Percentiles rank a stretch among this genome's conserved stretches.
phyloP scores from a whole-genome alignment of 768 basidiomycete genomes.

The Phanerodontia chrysosporium region DNA sequence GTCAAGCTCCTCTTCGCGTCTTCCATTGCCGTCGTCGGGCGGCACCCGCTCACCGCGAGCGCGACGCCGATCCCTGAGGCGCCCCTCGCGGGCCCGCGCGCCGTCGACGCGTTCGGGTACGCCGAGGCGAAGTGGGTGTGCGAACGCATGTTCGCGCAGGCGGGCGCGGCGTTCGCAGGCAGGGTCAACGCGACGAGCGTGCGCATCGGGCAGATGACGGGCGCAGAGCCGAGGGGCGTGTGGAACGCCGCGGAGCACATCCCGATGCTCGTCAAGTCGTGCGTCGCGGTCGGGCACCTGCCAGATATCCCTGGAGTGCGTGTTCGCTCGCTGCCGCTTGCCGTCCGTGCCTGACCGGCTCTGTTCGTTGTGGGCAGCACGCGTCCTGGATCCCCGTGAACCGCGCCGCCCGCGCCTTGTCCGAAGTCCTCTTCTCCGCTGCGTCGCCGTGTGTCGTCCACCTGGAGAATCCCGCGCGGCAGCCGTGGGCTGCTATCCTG shows the following conservation, averaged over 20 bases:
- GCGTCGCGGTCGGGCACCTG: constrained; percentile 6
- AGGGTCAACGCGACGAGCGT: constrained; percentile 20
- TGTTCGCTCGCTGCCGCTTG: background rate
- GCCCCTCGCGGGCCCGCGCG: constrained; percentile 3
- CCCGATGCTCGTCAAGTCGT: constrained; percentile 28
- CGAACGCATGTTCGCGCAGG: constrained; percentile 19
- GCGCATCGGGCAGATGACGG: constrained; percentile 33
- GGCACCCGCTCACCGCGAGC: background rate
- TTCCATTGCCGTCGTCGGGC: constrained; percentile 20
- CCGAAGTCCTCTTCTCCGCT: constrained; percentile 18
- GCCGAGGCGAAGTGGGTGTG: constrained; percentile 30
- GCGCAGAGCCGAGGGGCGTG: constrained; percentile 16
- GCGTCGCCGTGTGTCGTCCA: constrained; percentile 10
- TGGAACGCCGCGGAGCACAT: constrained; percentile 37
- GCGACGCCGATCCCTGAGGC: constrained; percentile 9
- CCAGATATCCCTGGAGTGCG: constrained; percentile 13
- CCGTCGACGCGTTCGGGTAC: constrained; percentile 26
- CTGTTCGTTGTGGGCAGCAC: background rate
- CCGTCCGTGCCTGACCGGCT: background rate
- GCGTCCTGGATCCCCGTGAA: constrained; percentile 19
- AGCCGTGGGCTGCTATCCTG: constrained; percentile 16
- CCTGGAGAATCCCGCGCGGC: constrained; percentile 18
- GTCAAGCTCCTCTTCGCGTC: constrained; percentile 22
- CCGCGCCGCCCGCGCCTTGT: constrained; percentile 14
- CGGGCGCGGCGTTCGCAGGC: background rate